Conservation (phyloP, 768 basidiomycete genomes). For the Termitomyces bulborhizus region DNA sequence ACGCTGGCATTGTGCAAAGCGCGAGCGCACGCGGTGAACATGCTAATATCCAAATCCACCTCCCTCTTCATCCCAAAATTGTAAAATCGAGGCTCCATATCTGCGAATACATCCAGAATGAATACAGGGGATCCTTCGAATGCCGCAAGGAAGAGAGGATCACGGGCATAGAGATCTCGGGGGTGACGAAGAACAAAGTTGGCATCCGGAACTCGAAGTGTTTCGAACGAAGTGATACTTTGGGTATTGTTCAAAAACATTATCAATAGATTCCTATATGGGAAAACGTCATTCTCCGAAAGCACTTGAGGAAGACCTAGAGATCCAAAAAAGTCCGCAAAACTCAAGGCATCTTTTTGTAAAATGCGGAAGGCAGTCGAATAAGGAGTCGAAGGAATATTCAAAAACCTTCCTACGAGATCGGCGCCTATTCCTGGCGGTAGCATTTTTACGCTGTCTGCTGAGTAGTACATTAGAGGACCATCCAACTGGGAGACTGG, state of each 20-base stretch:
- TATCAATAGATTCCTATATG: conserved; percentile 2
- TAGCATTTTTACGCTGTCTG: conserved; percentile 17
- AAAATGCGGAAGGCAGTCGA: not conserved
- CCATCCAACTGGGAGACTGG: conserved; percentile 27
- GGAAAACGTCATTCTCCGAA: not conserved
- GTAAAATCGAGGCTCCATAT: conserved; percentile 22
- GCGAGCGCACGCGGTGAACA: conserved; percentile 30
- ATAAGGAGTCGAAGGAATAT: not conserved
- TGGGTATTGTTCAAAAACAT: not conserved
- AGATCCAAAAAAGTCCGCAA: not conserved
- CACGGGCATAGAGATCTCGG: conserved; percentile 26
- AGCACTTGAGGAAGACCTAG: conserved; percentile 8
- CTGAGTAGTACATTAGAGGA: conserved; percentile 4
- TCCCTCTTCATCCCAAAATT: conserved; percentile 25
- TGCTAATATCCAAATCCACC: conserved; percentile 21
- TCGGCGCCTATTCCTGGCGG: conserved; percentile 12
- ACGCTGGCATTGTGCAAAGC: conserved; percentile 21
- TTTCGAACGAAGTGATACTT: not conserved
- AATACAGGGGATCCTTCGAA: conserved; percentile 27
- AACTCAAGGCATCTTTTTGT: not conserved
- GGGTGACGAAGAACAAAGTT: conserved; percentile 18
- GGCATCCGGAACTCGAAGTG: conserved; percentile 28
- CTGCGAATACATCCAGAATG: conserved; percentile 21
- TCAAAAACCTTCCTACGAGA: conserved; percentile 4
- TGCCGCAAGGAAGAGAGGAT: conserved; percentile 28